Base-by-base conservation (phyloP, 176 grass and related monocot species). In the Pharus latifolius region DNA sequence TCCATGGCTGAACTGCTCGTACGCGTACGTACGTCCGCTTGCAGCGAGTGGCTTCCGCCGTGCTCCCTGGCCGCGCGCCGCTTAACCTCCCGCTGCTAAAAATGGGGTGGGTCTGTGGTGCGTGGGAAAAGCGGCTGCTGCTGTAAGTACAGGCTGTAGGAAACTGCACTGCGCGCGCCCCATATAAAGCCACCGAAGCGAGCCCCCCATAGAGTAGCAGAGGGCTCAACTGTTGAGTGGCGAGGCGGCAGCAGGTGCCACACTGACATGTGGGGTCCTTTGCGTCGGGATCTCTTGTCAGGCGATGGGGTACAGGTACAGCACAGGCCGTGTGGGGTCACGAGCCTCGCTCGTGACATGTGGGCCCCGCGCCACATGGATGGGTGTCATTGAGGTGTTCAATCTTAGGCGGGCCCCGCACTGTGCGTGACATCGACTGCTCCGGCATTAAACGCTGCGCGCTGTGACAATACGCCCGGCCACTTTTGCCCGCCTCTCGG, bases 351-450 rank as follows among this genome's bases (percentile, higher is more conserved):
- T 75, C 83, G 83, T 75, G 78, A 82, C 17, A 33, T 0, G 69
- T 56, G 56, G 70, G 83, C 15, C 83, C 59, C 18, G 42, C 56
- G 70, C 67, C 75, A 78, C 79, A 70, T 80, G 83, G 79, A 75
- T 10, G 3, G 18, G 65, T 71, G 79, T 48, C 88, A 91, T 87
- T 80, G 88, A 87, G 4, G 56, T 48, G 88, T 91, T 87, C 75
- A 82, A 87, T 91, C 83, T 3, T 27, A 44, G 51, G 65, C 18
- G 59, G 65, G 77, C 9, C 76, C 77, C 73, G 45, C 29, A 13
- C 2, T 28, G 43, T 17, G 26, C 49, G 15, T 44, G 72, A 76
- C 57, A 66, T 35, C n/a, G 27, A 56, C 70, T 69, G 82, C 53
- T 28, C 24, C 43, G 37, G 47, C 47, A 13, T 22, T 80, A 80